phyloP scores from a whole-genome alignment of 805 yeast genomes.

The Ogataea ramenticola region DNA sequence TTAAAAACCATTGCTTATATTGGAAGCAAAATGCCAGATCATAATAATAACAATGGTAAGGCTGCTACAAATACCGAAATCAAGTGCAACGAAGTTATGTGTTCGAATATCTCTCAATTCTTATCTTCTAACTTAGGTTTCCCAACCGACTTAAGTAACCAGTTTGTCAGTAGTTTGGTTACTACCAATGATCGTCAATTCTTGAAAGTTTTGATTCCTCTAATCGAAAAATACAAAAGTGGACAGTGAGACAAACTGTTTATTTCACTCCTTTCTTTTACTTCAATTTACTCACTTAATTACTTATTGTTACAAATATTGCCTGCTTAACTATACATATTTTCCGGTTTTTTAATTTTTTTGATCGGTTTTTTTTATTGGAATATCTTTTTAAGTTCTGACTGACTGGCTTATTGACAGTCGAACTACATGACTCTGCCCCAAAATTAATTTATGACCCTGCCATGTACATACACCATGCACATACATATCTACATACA shows the following conservation, averaged over 20 bases:
- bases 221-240: slow-evolving; percentile 23
- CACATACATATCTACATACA: background rate
- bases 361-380: too few relatives aligned
- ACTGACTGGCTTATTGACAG: background rate
- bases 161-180: slow-evolving; percentile 54
- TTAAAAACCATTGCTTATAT: slow-evolving; percentile 50
- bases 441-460: background rate
- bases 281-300: too few relatives aligned
- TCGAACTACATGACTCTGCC: background rate
- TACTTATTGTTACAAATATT: too few relatives aligned
- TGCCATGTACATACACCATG: background rate
- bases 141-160: slow-evolving; percentile 51
- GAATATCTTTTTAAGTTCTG: too few relatives aligned
- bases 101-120: slow-evolving; percentile 20
- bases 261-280: too few relatives aligned
- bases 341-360: too few relatives aligned
- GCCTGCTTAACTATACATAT: background rate
- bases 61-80: slow-evolving; percentile 31
- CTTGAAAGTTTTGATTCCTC: slow-evolving; percentile 55
- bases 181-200: slow-evolving; percentile 54
- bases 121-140: slow-evolving; percentile 54
- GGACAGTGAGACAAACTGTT: too few relatives aligned
- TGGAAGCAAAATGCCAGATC: slow-evolving; percentile 25
- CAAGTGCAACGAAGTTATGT: slow-evolving; percentile 23
- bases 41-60: slow-evolving; percentile 8